Evolutionary conservation across 805 yeast genomes (phyloP).

Genomic region (Naumovozyma castellii): DNA sequence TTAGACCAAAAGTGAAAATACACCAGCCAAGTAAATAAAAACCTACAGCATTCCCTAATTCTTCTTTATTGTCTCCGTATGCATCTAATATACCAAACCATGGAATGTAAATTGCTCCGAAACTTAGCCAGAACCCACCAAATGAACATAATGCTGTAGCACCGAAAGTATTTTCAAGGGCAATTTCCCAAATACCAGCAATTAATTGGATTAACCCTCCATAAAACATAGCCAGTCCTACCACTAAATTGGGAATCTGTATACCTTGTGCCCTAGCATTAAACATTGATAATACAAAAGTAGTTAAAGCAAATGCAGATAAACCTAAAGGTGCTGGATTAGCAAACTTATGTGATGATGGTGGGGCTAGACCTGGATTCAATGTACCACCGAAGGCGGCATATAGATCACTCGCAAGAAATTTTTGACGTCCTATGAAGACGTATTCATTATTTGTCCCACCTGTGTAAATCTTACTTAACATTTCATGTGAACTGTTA

Average conservation of each 20-base stretch:
- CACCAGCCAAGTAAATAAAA: constrained; percentile 56
- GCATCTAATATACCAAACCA: constrained; percentile 53
- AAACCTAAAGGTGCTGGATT: constrained; percentile 62
- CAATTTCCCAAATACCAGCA: constrained; percentile 61
- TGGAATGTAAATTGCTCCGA: constrained; percentile 47
- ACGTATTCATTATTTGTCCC: constrained; percentile 54
- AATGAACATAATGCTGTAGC: constrained; percentile 52
- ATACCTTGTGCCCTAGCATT: constrained; percentile 50
- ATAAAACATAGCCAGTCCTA: constrained; percentile 50
- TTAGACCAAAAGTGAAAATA: constrained; percentile 47
- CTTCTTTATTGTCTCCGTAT: constrained; percentile 32
- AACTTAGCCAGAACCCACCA: constrained; percentile 67
- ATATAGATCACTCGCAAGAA: constrained; percentile 48
- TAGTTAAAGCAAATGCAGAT: constrained; percentile 52
- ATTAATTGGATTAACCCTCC: constrained; percentile 53
- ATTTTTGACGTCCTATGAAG: constrained; percentile 63
- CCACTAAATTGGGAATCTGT: constrained; percentile 41
- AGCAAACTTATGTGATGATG: constrained; percentile 50
- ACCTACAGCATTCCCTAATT: constrained; percentile 44
- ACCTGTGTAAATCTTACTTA: constrained; percentile 26
- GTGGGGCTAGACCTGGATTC: constrained; percentile 57
- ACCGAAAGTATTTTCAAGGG: constrained; percentile 57
- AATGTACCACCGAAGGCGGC: constrained; percentile 77
- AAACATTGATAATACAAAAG: constrained; percentile 48
- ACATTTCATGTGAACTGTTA: constrained; percentile 3